These are phyloP conservation scores for Boechera divaricarpa DNA, from an alignment of 345 rosid genomes.

Conservation along the genomic window DNA sequence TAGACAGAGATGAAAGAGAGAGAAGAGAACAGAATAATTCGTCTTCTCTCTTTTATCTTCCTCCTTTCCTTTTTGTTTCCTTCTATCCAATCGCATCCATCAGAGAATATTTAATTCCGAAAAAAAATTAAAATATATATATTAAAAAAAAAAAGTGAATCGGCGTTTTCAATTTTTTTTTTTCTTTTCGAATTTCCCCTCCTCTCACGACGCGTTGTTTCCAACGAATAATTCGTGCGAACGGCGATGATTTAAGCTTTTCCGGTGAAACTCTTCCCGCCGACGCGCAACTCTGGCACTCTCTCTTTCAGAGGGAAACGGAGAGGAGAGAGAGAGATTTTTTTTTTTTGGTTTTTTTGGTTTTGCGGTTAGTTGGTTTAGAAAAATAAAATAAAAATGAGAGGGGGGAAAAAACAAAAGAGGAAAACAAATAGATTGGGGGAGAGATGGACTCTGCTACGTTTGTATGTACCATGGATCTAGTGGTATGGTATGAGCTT, in stretches of 20 bases:
- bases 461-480: slow-evolving; percentile 20
- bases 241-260: slow-evolving; percentile 12
- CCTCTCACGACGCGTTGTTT: slow-evolving; percentile 43
- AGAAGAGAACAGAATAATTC: slow-evolving; percentile 50
- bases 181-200: slow-evolving; percentile 35
- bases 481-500: slow-evolving; percentile 7
- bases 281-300: slow-evolving; percentile 36
- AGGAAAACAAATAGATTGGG: background rate
- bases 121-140: background rate
- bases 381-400: background rate
- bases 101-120: slow-evolving; percentile 43
- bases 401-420: slow-evolving; percentile 19
- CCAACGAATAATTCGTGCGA: slow-evolving; percentile 36
- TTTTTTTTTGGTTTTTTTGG: background rate
- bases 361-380: slow-evolving; percentile 39
- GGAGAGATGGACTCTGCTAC: slow-evolving; percentile 32
- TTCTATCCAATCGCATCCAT: slow-evolving; percentile 49
- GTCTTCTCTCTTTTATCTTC: slow-evolving; percentile 47
- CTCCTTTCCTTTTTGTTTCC: slow-evolving; percentile 52
- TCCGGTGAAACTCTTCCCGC: slow-evolving; percentile 35
- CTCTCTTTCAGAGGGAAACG: slow-evolving; percentile 36
- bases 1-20: slow-evolving; percentile 49
- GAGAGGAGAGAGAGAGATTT: slow-evolving; percentile 24
- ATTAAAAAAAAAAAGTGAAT: slow-evolving; percentile 29
- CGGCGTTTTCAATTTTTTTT: slow-evolving; percentile 31